Evolutionary conservation across 352 stramenopile genomes (phyloP).

Genomic region (Phytopythium montanum): DNA sequence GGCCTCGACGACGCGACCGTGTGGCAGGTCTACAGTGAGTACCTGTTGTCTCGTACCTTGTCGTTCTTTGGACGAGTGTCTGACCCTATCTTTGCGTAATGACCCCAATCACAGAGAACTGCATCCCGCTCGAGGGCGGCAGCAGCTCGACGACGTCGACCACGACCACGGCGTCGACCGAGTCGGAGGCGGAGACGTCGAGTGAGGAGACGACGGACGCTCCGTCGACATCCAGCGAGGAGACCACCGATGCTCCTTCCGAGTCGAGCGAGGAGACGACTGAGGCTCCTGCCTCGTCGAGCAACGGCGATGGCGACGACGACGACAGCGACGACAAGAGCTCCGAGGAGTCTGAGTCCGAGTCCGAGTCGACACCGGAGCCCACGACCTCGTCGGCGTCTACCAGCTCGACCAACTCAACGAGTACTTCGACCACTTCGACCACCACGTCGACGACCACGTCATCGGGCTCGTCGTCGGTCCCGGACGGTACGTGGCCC

Average conservation of each 20-base stretch:
- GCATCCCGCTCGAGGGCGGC: conserved; percentile 22
- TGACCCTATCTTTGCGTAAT: background rate
- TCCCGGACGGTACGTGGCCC: conserved; percentile 15
- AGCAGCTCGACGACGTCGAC: conserved; percentile 10
- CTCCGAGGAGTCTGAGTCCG: too few species aligned
- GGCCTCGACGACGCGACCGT: conserved; percentile 17
- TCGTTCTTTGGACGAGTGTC: background rate
- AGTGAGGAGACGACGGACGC: background rate
- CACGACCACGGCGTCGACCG: conserved; percentile 12
- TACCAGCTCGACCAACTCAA: background rate
- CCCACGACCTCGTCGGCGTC: background rate
- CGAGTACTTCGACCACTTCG: background rate
- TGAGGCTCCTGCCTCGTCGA: background rate
- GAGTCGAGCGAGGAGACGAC: background rate
- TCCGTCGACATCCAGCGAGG: too few species aligned
- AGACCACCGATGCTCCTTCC: conserved; percentile 1
- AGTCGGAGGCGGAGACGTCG: conserved; percentile 1
- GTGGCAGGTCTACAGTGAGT: conserved; percentile 31
- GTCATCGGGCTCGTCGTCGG: background rate
- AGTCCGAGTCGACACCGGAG: conserved; percentile 3
- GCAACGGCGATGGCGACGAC: conserved; percentile 3
- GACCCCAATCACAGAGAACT: conserved; percentile 17
- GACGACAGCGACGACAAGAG: background rate
- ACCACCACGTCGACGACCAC: background rate
- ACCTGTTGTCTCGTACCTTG: background rate